Evolutionary conservation across 2,329 filamentous ascomycete genomes (phyloP).

Genomic region (Fusarium sp.): DNA sequence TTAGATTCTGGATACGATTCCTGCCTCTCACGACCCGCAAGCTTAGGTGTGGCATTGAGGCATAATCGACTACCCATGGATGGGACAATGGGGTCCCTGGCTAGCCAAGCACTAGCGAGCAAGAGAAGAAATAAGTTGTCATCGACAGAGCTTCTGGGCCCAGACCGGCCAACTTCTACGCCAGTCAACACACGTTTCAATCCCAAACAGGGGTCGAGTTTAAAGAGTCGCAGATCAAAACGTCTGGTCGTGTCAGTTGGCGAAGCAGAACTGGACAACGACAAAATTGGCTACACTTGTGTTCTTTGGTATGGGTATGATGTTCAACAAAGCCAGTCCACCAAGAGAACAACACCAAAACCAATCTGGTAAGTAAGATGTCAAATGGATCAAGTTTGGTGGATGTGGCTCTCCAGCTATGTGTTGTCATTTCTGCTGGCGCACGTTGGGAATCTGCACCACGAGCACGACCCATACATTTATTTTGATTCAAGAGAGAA

Average conservation of each 20-base stretch:
- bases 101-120: conserved; percentile 23
- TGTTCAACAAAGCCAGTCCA: conserved; percentile 35
- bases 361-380: conserved; percentile 39
- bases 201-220: conserved; percentile 4
- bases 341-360: conserved; percentile 31
- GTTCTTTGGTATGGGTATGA: conserved; percentile 41
- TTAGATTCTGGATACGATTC: conserved; percentile 43
- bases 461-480: conserved; percentile 1
- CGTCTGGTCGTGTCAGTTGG: conserved; percentile 25
- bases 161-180: conserved; percentile 24
- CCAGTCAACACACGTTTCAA: not conserved
- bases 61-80: conserved; percentile 31
- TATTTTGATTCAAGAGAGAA: conserved; percentile 9
- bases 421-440: conserved; percentile 5
- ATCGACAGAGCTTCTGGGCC: conserved; percentile 29
- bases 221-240: conserved; percentile 1
- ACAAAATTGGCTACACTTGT: conserved; percentile 35
- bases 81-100: conserved; percentile 15
- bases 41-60: conserved; percentile 26
- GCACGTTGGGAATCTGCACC: not conserved
- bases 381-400: conserved; percentile 1
- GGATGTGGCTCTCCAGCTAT: not conserved
- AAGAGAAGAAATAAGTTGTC: conserved; percentile 31
- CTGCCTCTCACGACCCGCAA: conserved; percentile 33
- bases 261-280: conserved; percentile 31